Conservation (phyloP, 345 rosid species). For the Theobroma cacao region DNA sequence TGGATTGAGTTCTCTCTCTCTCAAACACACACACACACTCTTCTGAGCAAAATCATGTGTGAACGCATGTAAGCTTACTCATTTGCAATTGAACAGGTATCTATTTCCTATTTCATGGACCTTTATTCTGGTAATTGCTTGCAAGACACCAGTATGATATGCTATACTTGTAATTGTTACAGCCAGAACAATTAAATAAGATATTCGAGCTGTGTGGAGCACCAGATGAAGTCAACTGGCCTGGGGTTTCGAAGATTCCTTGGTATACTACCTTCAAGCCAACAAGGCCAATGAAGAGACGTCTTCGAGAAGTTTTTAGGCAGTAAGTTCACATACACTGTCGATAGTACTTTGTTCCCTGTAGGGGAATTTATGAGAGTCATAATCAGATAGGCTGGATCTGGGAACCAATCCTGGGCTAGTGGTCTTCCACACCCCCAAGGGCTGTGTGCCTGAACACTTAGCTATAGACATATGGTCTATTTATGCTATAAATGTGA, state of each 20-base stretch:
- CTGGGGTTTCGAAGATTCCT: slow-evolving; percentile 71
- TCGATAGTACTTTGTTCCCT: background rate
- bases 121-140: slow-evolving; percentile 1
- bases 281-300: slow-evolving; percentile 68
- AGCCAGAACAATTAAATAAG: slow-evolving; percentile 76
- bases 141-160: background rate
- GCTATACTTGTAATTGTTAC: slow-evolving; percentile 12
- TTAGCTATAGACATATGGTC: background rate
- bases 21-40: background rate
- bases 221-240: slow-evolving; percentile 74
- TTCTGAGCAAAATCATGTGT: background rate
- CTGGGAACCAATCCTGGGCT: background rate
- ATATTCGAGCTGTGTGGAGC: slow-evolving; percentile 79
- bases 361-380: background rate
- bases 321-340: slow-evolving; percentile 51
- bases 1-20: background rate
- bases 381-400: background rate
- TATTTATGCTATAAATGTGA: background rate
- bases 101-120: background rate
- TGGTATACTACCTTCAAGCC: slow-evolving; percentile 80
- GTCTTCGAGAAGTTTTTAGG: slow-evolving; percentile 71
- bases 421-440: background rate
- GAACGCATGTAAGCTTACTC: background rate
- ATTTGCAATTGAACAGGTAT: background rate
- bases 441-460: background rate